Conservation (phyloP, 129 eudicot genomes). For the Chrysanthemum seticuspe region DNA sequence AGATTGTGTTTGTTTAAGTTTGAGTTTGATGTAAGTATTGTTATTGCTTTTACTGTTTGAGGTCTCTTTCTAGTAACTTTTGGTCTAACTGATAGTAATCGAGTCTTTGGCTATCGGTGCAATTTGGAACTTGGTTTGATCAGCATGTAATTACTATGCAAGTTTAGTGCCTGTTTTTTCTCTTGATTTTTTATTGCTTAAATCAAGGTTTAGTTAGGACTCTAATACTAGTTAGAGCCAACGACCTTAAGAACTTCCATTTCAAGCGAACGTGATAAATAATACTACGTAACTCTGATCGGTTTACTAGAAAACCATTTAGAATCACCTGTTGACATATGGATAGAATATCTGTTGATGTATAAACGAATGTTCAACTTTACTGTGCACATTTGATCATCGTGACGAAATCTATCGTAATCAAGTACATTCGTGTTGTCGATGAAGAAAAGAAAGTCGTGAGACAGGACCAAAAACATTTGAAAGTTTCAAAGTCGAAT, state of each 20-base stretch:
- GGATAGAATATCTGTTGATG: background rate
- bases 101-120: background rate
- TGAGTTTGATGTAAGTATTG: constrained; percentile 18
- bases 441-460: background rate
- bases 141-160: background rate
- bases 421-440: constrained; percentile 2
- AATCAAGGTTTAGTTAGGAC: too few relatives aligned
- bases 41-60: background rate
- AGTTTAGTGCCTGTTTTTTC: background rate
- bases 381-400: background rate
- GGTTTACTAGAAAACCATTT: too few relatives aligned
- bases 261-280: background rate
- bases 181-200: too few relatives aligned
- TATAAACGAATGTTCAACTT: background rate
- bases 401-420: background rate
- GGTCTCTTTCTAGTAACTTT: background rate
- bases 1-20: constrained; percentile 16
- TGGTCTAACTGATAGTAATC: background rate
- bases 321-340: background rate
- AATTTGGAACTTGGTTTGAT: background rate
- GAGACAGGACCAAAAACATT: constrained; percentile 17
- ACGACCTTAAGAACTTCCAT: background rate
- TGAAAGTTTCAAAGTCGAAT: constrained; percentile 17
- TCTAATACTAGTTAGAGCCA: background rate
- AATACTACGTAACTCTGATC: too few relatives aligned